These are phyloP conservation scores for Helminthosporium solani DNA, from an alignment of 2,329 filamentous ascomycete species.

Conservation along the genomic window DNA sequence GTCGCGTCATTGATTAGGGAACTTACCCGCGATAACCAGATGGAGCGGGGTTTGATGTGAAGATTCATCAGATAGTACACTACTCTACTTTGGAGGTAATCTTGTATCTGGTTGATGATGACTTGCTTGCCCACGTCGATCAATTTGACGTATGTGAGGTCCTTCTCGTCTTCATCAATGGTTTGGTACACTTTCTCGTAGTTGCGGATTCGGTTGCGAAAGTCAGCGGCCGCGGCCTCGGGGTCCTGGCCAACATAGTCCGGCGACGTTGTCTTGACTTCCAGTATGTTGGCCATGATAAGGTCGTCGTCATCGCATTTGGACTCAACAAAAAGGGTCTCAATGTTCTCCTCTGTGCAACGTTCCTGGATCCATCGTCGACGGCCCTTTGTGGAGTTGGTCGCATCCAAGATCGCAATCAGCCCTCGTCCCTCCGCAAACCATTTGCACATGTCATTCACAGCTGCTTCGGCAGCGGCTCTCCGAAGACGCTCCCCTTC, in stretches of 20 bases:
- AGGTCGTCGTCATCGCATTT: slow-evolving; percentile 94
- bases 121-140: slow-evolving; percentile 95
- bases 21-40: slow-evolving; percentile 90
- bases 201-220: slow-evolving; percentile 89
- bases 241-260: slow-evolving; percentile 95
- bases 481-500: slow-evolving; percentile 88
- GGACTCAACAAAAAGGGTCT: slow-evolving; percentile 94
- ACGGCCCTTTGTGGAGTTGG: slow-evolving; percentile 88
- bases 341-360: slow-evolving; percentile 73
- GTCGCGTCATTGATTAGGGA: background rate
- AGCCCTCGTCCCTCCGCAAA: slow-evolving; percentile 74
- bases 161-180: slow-evolving; percentile 82
- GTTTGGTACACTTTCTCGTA: slow-evolving; percentile 97
- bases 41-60: slow-evolving; percentile 92
- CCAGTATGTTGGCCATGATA: slow-evolving; percentile 97
- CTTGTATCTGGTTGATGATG: slow-evolving; percentile 96
- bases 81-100: slow-evolving; percentile 93
- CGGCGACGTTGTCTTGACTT: slow-evolving; percentile 94
- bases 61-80: slow-evolving; percentile 99
- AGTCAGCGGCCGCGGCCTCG: slow-evolving; percentile 85
- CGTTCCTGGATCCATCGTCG: slow-evolving; percentile 87
- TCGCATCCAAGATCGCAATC: slow-evolving; percentile 93
- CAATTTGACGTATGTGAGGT: slow-evolving; percentile 94
- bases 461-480: slow-evolving; percentile 86
- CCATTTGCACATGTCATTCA: slow-evolving; percentile 93